Evolutionary conservation across 495 filamentous ascomycete genomes (phyloP), one percentile per base, ranked within the genome.

Genomic region (Xylaria castorea): DNA sequence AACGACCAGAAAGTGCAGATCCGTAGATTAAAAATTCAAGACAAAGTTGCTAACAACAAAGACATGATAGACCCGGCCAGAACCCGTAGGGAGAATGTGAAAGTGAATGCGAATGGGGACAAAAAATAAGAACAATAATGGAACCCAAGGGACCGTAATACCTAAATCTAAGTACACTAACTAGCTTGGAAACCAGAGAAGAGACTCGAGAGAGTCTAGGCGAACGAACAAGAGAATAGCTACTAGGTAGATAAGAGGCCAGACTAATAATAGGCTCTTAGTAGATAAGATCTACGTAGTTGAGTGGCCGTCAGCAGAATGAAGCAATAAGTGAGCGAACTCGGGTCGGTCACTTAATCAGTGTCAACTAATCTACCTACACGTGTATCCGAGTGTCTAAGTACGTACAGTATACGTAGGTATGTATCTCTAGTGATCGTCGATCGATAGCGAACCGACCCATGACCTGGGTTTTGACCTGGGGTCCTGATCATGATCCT

Each of bases 331-430:
- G 58, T 58, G 53, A 38, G 58, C 58, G 20, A 38, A 22, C 58
- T 34, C 58, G 34, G 34, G 32, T 61, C 20, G 34, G 58, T 38
- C 58, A 61, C 34, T 61, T 61, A 34, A 38, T 34, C 58, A 22
- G 32, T 61, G 58, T 38, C 58, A 61, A 61, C 58, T 61, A 34
- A 61, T 61, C 32, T 38, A 61, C 58, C 58, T 61, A 61, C 58
- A 61, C 58, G 58, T 61, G 58, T 61, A 38, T 20, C 30, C 34
- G 27, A 3, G 34, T 51, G n/a, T 14, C 48, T 32, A 12, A 32
- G 14, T n/a, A n/a, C n/a, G n/a, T n/a, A n/a, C n/a, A n/a, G n/a
- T n/a, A 5, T 60, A 60, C 55, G 11, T n/a, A 20, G 5, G 32
- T 61, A 61, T 32, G 30, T 38, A 61, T 40, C 34, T 61, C 38